Conservation (phyloP, 2,329 filamentous ascomycete species). For the Ophiostoma novo-ulmi region DNA sequence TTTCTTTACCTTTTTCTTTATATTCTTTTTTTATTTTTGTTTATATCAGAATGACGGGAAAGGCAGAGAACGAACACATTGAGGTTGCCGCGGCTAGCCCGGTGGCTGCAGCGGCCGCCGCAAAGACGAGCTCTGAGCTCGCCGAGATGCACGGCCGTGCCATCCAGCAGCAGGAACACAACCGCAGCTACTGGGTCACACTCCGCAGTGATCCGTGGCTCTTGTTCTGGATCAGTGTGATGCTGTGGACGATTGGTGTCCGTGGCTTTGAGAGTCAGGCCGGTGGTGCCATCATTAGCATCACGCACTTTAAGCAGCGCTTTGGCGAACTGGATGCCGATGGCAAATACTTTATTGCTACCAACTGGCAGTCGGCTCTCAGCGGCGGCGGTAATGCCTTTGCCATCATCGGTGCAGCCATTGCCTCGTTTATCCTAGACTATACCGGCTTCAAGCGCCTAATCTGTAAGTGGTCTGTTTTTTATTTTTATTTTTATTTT, state of each 20-base stretch:
- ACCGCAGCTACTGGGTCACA: slow-evolving; percentile 19
- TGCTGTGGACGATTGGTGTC: slow-evolving; percentile 23
- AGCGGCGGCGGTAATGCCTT: slow-evolving; percentile 31
- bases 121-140: neutral
- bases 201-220: slow-evolving; percentile 19
- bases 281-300: slow-evolving; percentile 37
- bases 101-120: neutral
- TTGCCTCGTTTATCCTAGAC: slow-evolving; percentile 15
- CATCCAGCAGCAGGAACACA: slow-evolving; percentile 22
- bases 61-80: neutral
- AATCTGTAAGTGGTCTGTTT: neutral
- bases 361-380: slow-evolving; percentile 39
- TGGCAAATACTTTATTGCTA: slow-evolving; percentile 36
- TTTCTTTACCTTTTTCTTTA: neutral
- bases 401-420: slow-evolving; percentile 8
- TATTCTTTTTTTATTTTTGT: neutral
- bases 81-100: neutral
- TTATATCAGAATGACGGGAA: neutral
- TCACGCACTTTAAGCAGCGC: slow-evolving; percentile 39
- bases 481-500: neutral
- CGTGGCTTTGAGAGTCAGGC: slow-evolving; percentile 30
- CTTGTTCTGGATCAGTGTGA: slow-evolving; percentile 21
- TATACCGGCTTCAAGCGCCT: slow-evolving; percentile 13
- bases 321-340: slow-evolving; percentile 35
- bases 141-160: slow-evolving; percentile 20